Evolutionary conservation across 1,139 yeast genomes (phyloP).

Genomic region (Yamadazyma buinensis): DNA sequence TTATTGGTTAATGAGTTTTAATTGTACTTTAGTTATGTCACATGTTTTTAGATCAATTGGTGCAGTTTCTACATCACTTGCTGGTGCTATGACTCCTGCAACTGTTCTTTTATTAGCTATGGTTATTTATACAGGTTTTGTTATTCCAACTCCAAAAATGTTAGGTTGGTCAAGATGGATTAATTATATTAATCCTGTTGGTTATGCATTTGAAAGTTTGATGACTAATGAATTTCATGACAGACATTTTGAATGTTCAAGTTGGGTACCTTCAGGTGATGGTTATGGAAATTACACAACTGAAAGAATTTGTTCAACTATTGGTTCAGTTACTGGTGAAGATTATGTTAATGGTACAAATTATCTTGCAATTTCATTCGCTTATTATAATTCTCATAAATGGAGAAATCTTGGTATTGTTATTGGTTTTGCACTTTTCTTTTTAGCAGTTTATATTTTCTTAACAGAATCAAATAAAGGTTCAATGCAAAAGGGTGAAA

Average conservation of each 20-base stretch:
- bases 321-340: constrained; percentile 62
- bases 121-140: constrained; percentile 58
- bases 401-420: constrained; percentile 86
- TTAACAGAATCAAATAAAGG: constrained; percentile 68
- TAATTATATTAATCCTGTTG: constrained; percentile 53
- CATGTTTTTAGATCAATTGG: constrained; percentile 62
- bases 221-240: constrained; percentile 55
- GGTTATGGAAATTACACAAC: constrained; percentile 35
- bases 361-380: constrained; percentile 45
- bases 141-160: constrained; percentile 54
- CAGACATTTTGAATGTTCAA: constrained; percentile 44
- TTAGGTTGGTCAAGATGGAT: constrained; percentile 67
- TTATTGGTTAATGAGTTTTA: constrained; percentile 42
- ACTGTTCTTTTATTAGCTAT: constrained; percentile 51
- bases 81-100: constrained; percentile 63
- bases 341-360: constrained; percentile 52
- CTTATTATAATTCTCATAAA: constrained; percentile 54
- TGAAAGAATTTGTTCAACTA: constrained; percentile 54
- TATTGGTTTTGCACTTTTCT: constrained; percentile 52
- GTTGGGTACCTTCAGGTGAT: constrained; percentile 47
- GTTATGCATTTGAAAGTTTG: constrained; percentile 53
- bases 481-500: constrained; percentile 80
- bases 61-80: constrained; percentile 48
- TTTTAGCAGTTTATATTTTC: constrained; percentile 51
- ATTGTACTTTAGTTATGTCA: constrained; percentile 50